phyloP scores from a whole-genome alignment of 192 early-diverging fungal genomes.

The Cladochytrium replicatum region DNA sequence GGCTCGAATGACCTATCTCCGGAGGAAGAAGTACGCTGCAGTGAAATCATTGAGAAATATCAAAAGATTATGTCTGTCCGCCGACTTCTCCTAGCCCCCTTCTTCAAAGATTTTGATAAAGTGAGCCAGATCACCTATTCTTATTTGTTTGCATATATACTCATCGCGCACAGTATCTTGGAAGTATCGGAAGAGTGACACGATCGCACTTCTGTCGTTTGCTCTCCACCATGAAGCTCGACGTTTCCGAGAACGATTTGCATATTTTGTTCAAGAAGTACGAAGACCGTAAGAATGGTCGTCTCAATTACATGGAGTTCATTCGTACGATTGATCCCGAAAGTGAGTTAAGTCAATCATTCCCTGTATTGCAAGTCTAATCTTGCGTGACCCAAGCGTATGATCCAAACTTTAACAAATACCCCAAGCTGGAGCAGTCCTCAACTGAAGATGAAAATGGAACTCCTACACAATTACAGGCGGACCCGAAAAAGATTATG shows the following conservation, averaged over 20 bases:
- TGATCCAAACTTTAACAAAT: conserved; percentile 1
- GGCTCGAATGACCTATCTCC: conserved; percentile 28
- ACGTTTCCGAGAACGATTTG: conserved; percentile 38
- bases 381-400: neutral
- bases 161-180: conserved; percentile 17
- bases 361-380: neutral
- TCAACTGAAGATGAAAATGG: too few species aligned
- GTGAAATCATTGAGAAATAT: conserved; percentile 24
- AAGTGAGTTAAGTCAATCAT: conserved; percentile 19
- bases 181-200: conserved; percentile 36
- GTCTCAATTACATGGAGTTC: conserved; percentile 45
- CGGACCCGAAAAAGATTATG: conserved; percentile 15
- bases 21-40: conserved; percentile 32
- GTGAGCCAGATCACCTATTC: conserved; percentile 3
- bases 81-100: conserved; percentile 32
- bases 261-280: conserved; percentile 43
- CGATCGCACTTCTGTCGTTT: conserved; percentile 43
- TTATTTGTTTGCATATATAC: neutral
- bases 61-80: conserved; percentile 25
- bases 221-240: conserved; percentile 32
- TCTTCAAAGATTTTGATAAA: conserved; percentile 45
- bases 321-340: conserved; percentile 37
- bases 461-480: too few species aligned
- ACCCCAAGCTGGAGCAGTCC: neutral
- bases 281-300: conserved; percentile 27